Evolutionary conservation across 345 rosid genomes (phyloP).

Genomic region (Eucalyptus cloeziana): DNA sequence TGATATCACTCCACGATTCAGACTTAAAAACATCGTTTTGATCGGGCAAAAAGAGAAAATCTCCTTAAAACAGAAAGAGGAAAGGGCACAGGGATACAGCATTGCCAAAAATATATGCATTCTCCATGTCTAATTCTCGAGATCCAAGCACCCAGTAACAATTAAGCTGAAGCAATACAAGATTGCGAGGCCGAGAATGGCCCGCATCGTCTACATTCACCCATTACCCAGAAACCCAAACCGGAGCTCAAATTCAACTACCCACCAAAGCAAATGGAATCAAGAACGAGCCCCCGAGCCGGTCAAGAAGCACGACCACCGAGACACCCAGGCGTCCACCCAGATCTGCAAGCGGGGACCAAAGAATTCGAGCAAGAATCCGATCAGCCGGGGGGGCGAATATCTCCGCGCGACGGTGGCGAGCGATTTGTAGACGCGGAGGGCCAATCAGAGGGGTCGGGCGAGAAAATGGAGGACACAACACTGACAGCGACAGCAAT

Average conservation of each 20-base stretch:
- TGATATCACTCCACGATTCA: not conserved
- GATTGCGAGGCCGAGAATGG: not conserved
- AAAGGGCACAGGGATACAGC: not conserved
- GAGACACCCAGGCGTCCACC: not conserved
- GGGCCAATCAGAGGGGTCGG: not conserved
- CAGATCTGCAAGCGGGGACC: not conserved
- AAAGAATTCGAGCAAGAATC: not conserved
- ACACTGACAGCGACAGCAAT: not conserved
- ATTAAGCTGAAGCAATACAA: not conserved
- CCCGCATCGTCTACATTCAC: not conserved
- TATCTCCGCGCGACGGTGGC: not conserved
- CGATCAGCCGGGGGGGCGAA: not conserved
- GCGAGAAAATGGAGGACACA: not conserved
- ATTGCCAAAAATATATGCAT: not conserved
- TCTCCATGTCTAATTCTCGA: not conserved
- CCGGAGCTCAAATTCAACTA: not conserved
- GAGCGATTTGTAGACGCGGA: not conserved
- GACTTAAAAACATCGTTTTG: not conserved
- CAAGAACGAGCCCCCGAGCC: not conserved
- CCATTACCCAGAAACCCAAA: not conserved
- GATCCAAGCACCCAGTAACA: not conserved
- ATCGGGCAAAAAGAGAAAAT: not conserved
- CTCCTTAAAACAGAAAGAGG: not conserved
- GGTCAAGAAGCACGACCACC: not conserved
- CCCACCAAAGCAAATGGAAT: not conserved